Base-by-base conservation (phyloP, 2,329 filamentous ascomycete genomes). In the Aspergillus fijiensis region DNA sequence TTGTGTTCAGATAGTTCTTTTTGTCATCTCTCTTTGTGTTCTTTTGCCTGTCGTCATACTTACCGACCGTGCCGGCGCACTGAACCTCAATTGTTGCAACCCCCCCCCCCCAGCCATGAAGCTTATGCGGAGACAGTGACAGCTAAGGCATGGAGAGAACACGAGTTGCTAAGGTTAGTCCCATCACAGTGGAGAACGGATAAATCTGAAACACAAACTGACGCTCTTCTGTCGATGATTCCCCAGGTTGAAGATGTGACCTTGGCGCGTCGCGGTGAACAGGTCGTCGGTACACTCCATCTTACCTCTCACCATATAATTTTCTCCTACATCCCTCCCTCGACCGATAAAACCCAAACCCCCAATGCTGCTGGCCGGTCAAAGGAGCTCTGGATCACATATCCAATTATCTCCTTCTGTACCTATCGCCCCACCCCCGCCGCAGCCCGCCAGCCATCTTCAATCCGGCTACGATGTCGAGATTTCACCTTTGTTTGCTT, bases 401-500 rank as follows among this genome's bases (percentile, higher is more conserved):
- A 93, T 76, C 93, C 94, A 25, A 93, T 98, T 77, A 91, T 99
- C 70, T 86, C 86, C 47, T 86, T 88, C 70, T 96, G 93, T 77
- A 86, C 85, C 25, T 87, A 94, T 66, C 87, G 91, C 61, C 89
- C 92, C 29, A 87, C 88, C 51, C 88, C 90, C 19, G 82, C 86
- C 6, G 81, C 83, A 12, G 89, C 89, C 60, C 85, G 87, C 54
- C 85, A 92, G 62, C 84, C 87, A 33, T 92, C 93, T 5, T 90
- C 91, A 3, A 92, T 99, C 71, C 89, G 94, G 55, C 80, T 99
- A 63, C 88, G 92, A 56, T 92, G 93, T 73, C 90, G 94, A 60
- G 95, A 99, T 80, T 98, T 99, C 74, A 94, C 87, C 52, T 96
- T 93, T 76, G 87, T 96, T 62, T 93, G 91, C 63, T 93, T 99